Conservation (phyloP, 129 eudicot genomes). For the Escallonia herrerae region DNA sequence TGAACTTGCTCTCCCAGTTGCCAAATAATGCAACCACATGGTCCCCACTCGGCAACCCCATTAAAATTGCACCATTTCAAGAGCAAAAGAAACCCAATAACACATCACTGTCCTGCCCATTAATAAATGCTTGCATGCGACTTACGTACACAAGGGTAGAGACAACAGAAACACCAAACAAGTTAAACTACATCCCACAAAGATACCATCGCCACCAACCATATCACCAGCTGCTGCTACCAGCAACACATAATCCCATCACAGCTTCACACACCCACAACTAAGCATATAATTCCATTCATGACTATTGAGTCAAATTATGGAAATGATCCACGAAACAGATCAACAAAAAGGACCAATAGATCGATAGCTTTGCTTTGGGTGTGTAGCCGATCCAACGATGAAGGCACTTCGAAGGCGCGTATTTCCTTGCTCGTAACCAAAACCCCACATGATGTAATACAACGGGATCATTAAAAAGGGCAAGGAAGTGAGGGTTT, state of each 20-base stretch:
- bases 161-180: slow-evolving; percentile 18
- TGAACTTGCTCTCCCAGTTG: not conserved
- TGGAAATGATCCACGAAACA: not conserved
- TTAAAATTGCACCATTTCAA: slow-evolving; percentile 11
- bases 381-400: no score
- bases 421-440: no score
- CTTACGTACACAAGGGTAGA: slow-evolving; percentile 19
- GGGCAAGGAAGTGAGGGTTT: slow-evolving; percentile 21
- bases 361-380: no score
- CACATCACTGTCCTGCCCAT: slow-evolving; percentile 13
- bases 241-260: not conserved
- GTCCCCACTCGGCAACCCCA: slow-evolving; percentile 6
- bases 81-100: not conserved
- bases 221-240: not conserved
- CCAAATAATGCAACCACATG: not conserved
- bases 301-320: no score
- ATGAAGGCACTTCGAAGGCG: no score
- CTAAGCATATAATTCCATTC: no score
- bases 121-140: slow-evolving; percentile 27
- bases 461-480: slow-evolving; percentile 1
- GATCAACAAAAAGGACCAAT: no score
- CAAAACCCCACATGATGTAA: slow-evolving; percentile 11
- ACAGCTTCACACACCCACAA: not conserved
- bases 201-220: slow-evolving; percentile 3
- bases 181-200: not conserved